phyloP scores from a whole-genome alignment of 768 basidiomycete genomes.

The Suillus ampliporus region DNA sequence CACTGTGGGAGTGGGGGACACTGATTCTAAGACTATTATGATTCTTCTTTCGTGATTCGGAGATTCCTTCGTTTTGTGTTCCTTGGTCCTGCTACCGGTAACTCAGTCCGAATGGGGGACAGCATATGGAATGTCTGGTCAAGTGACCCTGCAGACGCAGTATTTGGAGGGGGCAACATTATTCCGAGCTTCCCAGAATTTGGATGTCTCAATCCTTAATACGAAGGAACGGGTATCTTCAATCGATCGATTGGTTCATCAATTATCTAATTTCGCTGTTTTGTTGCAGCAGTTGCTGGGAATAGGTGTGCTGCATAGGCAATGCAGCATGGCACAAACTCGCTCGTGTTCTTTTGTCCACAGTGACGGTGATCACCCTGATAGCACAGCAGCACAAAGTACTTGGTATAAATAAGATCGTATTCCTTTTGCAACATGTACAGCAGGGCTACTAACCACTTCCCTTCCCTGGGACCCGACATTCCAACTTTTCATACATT shows the following conservation, averaged over 20 bases:
- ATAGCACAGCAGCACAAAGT: neutral
- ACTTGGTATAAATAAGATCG: neutral
- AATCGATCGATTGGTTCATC: neutral
- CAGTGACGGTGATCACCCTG: neutral
- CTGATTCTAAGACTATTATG: too few relatives aligned
- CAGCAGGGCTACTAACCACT: neutral
- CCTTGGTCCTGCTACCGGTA: neutral
- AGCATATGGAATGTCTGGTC: neutral
- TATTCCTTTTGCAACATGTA: neutral
- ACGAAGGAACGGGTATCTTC: neutral
- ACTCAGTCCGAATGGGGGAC: neutral
- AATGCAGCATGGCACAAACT: neutral
- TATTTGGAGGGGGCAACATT: neutral
- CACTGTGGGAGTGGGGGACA: too few relatives aligned
- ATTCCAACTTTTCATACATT: neutral
- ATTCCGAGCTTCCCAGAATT: constrained; percentile 3
- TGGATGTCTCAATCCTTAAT: neutral
- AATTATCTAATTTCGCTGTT: neutral
- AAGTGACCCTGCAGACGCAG: neutral
- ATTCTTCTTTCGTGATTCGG: neutral
- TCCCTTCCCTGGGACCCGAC: neutral
- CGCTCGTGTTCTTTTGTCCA: neutral
- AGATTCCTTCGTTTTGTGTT: neutral
- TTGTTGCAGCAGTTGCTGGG: neutral
- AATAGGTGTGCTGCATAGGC: neutral